Percentiles rank a stretch among this genome's conserved stretches.
Conservation (phyloP, 306 rosid species). For the Fagus crenata region DNA sequence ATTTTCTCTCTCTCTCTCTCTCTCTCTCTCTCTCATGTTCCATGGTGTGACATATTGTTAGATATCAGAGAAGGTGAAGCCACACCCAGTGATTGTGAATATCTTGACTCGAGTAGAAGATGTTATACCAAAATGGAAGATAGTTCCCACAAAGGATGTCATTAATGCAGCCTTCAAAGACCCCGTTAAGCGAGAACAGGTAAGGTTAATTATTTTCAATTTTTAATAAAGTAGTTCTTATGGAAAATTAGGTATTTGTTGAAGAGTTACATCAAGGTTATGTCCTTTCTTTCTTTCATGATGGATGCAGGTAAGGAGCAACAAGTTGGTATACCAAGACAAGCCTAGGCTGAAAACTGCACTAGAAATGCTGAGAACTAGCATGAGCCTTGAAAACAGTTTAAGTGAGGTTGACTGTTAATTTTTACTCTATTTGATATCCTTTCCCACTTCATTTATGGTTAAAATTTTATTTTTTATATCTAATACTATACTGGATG, state of each 20-base stretch:
- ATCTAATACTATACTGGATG: too few relatives aligned
- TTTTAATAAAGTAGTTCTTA: too few relatives aligned
- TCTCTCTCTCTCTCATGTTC: constrained; percentile 11
- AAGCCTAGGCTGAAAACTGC: constrained; percentile 87
- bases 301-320: constrained; percentile 62
- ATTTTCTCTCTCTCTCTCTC: too few relatives aligned
- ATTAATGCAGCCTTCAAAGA: constrained; percentile 72
- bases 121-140: constrained; percentile 81
- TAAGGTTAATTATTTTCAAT: constrained; percentile 13
- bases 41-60: constrained; percentile 30
- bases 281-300: not conserved
- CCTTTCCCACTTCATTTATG: too few relatives aligned
- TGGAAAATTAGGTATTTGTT: not conserved
- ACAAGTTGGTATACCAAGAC: constrained; percentile 79
- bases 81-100: constrained; percentile 63
- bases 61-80: constrained; percentile 86
- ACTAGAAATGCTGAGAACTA: constrained; percentile 74
- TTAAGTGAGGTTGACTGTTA: constrained; percentile 52
- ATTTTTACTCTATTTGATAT: not conserved
- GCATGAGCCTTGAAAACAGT: constrained; percentile 56
- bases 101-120: constrained; percentile 58
- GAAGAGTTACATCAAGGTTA: not conserved
- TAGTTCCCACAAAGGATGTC: constrained; percentile 77
- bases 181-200: constrained; percentile 65
- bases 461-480: too few relatives aligned